Evolutionary conservation across 306 rosid species (phyloP).

Genomic region (Vigna hirtella): DNA sequence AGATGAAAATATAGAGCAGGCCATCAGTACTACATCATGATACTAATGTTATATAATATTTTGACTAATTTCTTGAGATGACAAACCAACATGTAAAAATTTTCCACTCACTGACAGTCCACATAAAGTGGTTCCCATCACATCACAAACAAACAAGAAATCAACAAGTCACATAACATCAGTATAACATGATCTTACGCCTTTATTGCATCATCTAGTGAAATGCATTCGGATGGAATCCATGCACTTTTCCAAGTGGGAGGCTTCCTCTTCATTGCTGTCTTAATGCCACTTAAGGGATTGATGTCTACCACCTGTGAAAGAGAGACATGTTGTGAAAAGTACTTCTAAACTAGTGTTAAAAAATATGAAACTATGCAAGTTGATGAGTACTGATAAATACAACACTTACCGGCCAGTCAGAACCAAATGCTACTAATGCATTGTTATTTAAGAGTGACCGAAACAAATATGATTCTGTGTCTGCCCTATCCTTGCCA

Average conservation of each 20-base stretch:
- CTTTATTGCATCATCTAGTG: constrained; percentile 70
- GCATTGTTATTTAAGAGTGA: constrained; percentile 67
- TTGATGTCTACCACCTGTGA: constrained; percentile 68
- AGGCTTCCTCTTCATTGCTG: constrained; percentile 74
- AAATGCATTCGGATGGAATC: constrained; percentile 76
- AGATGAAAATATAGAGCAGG: background rate
- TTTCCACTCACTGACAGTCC: background rate
- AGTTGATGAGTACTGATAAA: constrained; percentile 15
- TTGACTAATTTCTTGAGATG: background rate
- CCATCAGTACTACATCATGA: background rate
- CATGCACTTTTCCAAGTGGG: constrained; percentile 70
- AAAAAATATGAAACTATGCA: constrained; percentile 14
- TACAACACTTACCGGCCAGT: constrained; percentile 76
- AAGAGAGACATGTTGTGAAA: constrained; percentile 34
- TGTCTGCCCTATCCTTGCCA: constrained; percentile 83
- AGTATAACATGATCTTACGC: constrained; percentile 56
- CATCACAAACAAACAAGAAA: constrained; percentile 20
- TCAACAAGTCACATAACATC: constrained; percentile 33
- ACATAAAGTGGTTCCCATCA: constrained; percentile 12
- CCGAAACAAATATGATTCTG: constrained; percentile 68
- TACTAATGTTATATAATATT: background rate
- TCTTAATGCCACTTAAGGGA: constrained; percentile 74
- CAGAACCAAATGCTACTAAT: constrained; percentile 78
- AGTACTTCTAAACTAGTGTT: background rate
- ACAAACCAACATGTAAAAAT: background rate